Evolutionary conservation across 768 basidiomycete species (phyloP), one percentile per base, ranked within the genome.

Genomic region (Candolleomyces aberdarensis): DNA sequence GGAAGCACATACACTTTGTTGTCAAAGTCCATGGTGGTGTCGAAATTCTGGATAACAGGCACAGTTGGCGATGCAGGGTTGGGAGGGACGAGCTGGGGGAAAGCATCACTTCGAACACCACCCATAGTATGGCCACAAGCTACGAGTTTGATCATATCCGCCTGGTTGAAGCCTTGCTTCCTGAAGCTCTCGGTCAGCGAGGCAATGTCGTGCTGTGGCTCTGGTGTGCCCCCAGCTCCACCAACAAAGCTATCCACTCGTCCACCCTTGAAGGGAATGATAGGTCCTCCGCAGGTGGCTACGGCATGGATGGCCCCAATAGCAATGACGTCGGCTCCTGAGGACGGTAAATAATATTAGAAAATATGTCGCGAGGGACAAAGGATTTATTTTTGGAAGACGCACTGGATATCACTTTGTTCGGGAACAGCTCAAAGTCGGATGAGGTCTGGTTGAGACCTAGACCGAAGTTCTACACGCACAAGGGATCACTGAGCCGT

Each of bases 51-150:
- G 52, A 80, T 72, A 17, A 70, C 67, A 0, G 73, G 72, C 7
- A 62, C 58, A 32, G 75, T 64, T 49, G 70, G 66, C 6, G 69
- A 32, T 1, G 40, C 55, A 9, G 67, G 63, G 20, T 67, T 67
- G 17, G 76, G 69, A 17, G 78, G 63, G 5, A 81, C 80, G 11
- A 81, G 70, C n/a, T 67, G 64, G 3, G 82, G 80, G 56, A 81
- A 81, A 57, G 78, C 80, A 3, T 74, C 66, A 62, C 76, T 78
- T 43, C 80, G 75, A 5, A 82, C 79, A 47, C 80, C 78, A 59
- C 82, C 82, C 57, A 83, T 71, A 8, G 80, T 80, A 64, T 83
- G 82, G 5, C 82, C 82, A 63, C 82, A 83, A 3, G 80, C 80
- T 20, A 77, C 76, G 51, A 83, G 75, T 57, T 76, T 72, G 59